phyloP scores from a whole-genome alignment of 192 early-diverging fungal species.

The Obelidium mucronatum region DNA sequence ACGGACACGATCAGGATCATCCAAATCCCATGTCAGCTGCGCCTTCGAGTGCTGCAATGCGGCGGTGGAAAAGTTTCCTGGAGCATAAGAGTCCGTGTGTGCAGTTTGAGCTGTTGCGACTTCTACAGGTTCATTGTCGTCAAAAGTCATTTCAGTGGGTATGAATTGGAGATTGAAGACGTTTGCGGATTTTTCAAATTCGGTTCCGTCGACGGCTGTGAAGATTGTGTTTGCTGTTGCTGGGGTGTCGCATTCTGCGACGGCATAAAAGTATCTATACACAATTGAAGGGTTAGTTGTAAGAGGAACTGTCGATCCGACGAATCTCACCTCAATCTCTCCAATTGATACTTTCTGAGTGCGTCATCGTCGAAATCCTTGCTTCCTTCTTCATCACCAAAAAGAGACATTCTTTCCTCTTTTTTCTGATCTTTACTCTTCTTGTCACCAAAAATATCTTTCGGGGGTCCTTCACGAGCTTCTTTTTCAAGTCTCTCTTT shows the following conservation, averaged over 20 bases:
- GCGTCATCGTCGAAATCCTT: slow-evolving; percentile 85
- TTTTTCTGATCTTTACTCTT: slow-evolving; percentile 50
- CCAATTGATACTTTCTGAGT: slow-evolving; percentile 90
- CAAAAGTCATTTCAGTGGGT: slow-evolving; percentile 90
- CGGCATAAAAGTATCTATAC: slow-evolving; percentile 92
- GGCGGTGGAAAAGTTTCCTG: slow-evolving; percentile 65
- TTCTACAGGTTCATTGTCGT: slow-evolving; percentile 68
- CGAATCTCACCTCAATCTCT: too few species aligned
- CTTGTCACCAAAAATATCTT: slow-evolving; percentile 68
- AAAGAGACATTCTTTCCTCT: slow-evolving; percentile 35
- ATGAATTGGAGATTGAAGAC: slow-evolving; percentile 95
- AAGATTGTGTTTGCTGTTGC: slow-evolving; percentile 84
- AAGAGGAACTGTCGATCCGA: too few species aligned
- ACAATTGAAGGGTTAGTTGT: slow-evolving; percentile 11
- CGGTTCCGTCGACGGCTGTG: slow-evolving; percentile 85
- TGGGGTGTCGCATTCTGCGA: slow-evolving; percentile 90
- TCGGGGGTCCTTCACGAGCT: slow-evolving; percentile 77
- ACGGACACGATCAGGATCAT: slow-evolving; percentile 83
- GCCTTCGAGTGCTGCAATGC: slow-evolving; percentile 92
- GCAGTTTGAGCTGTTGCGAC: slow-evolving; percentile 74
- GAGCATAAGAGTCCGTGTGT: slow-evolving; percentile 26
- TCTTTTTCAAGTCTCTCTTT: slow-evolving; percentile 78
- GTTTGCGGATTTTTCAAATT: slow-evolving; percentile 90
- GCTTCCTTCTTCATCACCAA: slow-evolving; percentile 62
- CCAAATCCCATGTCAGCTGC: slow-evolving; percentile 96